phyloP scores from a whole-genome alignment of 495 filamentous ascomycete species.

The Entonaema liquescens region DNA sequence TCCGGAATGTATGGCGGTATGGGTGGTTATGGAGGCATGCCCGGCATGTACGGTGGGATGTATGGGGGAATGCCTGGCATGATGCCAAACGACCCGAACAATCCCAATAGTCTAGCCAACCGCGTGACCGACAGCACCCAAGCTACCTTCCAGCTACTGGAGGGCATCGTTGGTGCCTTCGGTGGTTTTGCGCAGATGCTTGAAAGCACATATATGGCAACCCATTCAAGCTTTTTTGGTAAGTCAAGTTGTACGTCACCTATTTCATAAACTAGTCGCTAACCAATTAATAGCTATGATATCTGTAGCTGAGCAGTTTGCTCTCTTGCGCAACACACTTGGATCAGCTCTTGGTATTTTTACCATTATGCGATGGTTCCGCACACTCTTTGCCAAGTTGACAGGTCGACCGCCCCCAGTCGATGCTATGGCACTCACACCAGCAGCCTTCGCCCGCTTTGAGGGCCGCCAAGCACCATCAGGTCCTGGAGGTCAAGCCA shows the following conservation, averaged over 20 bases:
- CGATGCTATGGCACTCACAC: constrained; percentile 84
- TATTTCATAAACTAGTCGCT: constrained; percentile 19
- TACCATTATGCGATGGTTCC: constrained; percentile 92
- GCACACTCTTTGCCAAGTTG: constrained; percentile 87
- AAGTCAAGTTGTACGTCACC: constrained; percentile 48
- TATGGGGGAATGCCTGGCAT: constrained; percentile 66
- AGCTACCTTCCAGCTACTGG: constrained; percentile 98
- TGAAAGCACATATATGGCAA: constrained; percentile 99
- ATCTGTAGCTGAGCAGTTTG: constrained; percentile 95
- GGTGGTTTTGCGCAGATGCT: constrained; percentile 99
- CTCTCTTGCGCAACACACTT: constrained; percentile 90
- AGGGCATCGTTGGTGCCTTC: constrained; percentile 98
- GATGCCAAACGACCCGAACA: constrained; percentile 79
- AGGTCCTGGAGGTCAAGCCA: constrained; percentile 61
- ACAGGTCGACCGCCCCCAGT: constrained; percentile 93
- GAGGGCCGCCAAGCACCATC: constrained; percentile 63
- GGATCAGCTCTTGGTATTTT: constrained; percentile 96
- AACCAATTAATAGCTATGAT: constrained; percentile 81
- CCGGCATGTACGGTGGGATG: constrained; percentile 72
- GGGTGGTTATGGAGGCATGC: constrained; percentile 56
- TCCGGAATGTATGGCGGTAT: constrained; percentile 52
- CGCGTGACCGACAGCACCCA: constrained; percentile 91
- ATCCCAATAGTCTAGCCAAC: constrained; percentile 90
- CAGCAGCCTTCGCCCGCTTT: constrained; percentile 88
- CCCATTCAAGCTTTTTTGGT: constrained; percentile 98